Evolutionary conservation across 108 stramenopile species (phyloP), one percentile per base, ranked within the genome.

Genomic region (Stephanodiscus minutulus): DNA sequence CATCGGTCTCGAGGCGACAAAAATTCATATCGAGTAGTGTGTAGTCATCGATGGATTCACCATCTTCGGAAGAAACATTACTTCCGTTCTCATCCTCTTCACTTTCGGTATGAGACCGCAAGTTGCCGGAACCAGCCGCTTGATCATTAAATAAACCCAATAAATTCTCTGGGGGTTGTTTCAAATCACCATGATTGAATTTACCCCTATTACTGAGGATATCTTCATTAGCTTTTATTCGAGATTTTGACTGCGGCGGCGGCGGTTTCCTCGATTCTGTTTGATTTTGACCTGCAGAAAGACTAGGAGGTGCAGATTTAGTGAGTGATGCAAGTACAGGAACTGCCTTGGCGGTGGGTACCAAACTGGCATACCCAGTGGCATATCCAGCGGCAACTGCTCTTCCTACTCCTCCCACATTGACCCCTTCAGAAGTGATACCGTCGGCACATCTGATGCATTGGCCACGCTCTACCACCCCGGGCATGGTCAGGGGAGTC

Each of bases 401-500:
- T 56, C 28, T 41, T 18, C 36, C 18, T 6, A 7, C 50, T 10
- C 36, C n/a, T 44, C 13, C 41, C 41, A 17, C 33, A 31, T 36
- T 17, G 18, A 31, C 27, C 10, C 43, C 20, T 18, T 31, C 29
- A 21, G 18, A 28, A 28, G 17, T 60, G 18, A 31, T 66, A 39
- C 21, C 50, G 20, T 43, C 43, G 35, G 44, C 24, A 61, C 85
- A 86, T 24, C 43, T 47, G 18, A 83, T n/a, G 58, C 85, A 86
- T 58, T 81, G 79, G 24, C 85, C 85, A 6, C 79, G 53, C 25
- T 82, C 79, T 36, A 83, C 82, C 29, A 67, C 41, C 3, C 82
- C 82, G 4, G 81, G 70, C 33, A 81, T 54, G 2, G 74, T 74
- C 57, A 86, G 64, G n/a, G 85, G 85, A 22, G 59, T 62, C 50